A percentile compares a stretch with the other conserved stretches of the same genome.
Evolutionary conservation across 1,139 yeast genomes (phyloP).

Genomic region (Suhomyces choctaworum): DNA sequence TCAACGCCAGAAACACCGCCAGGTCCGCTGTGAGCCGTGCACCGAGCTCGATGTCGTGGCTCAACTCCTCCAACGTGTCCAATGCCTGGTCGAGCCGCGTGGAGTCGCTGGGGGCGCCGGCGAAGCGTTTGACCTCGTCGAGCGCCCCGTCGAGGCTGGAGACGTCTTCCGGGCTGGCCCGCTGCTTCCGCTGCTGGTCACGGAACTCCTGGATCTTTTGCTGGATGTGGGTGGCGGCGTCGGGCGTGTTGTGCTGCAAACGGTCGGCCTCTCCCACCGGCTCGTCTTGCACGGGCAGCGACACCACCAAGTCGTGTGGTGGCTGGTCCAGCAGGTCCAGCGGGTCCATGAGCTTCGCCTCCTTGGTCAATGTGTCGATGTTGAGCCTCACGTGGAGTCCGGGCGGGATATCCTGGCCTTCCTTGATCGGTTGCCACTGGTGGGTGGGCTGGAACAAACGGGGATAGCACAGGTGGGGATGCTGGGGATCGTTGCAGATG

Average conservation of each 20-base stretch:
- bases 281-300: slow-evolving; percentile 15
- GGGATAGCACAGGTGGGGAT: slow-evolving; percentile 62
- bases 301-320: slow-evolving; percentile 20
- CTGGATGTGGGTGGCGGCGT: slow-evolving; percentile 9
- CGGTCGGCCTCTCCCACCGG: slow-evolving; percentile 7
- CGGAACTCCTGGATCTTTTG: slow-evolving; percentile 17
- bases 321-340: slow-evolving; percentile 17
- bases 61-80: slow-evolving; percentile 54
- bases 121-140: slow-evolving; percentile 23
- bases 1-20: slow-evolving; percentile 21
- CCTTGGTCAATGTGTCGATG: slow-evolving; percentile 63
- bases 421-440: slow-evolving; percentile 69
- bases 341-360: slow-evolving; percentile 58
- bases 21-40: slow-evolving; percentile 32
- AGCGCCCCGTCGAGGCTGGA: slow-evolving; percentile 31
- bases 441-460: slow-evolving; percentile 56
- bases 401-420: slow-evolving; percentile 70
- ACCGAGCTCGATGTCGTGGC: slow-evolving; percentile 70
- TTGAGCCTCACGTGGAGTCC: slow-evolving; percentile 77
- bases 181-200: slow-evolving; percentile 15
- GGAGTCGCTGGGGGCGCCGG: slow-evolving; percentile 16
- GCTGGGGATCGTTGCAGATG: slow-evolving; percentile 48
- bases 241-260: slow-evolving; percentile 12
- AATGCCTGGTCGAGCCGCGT: slow-evolving; percentile 32
- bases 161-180: slow-evolving; percentile 15